These are phyloP conservation scores for Daldinia concentrica DNA, from an alignment of 495 filamentous ascomycete species.

Conservation along the genomic window DNA sequence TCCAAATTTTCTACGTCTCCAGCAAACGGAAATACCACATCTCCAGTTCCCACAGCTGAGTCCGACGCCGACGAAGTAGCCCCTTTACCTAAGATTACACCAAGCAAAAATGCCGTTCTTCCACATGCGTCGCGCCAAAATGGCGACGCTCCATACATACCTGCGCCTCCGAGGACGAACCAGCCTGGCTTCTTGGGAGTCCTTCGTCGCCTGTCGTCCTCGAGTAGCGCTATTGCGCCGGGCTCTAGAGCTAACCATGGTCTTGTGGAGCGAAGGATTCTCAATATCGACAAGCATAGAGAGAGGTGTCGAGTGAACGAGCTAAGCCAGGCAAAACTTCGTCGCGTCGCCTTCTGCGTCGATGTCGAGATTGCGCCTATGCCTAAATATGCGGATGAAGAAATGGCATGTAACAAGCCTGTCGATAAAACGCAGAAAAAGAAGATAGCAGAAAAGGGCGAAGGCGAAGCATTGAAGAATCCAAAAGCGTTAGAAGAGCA, in stretches of 20 bases:
- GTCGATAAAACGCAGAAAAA: slow-evolving; percentile 68
- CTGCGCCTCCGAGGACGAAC: slow-evolving; percentile 69
- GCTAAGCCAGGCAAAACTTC: slow-evolving; percentile 79
- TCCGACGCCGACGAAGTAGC: slow-evolving; percentile 63
- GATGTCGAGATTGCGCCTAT: slow-evolving; percentile 91
- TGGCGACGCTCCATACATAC: slow-evolving; percentile 69
- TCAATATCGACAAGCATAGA: slow-evolving; percentile 85
- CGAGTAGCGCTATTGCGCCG: slow-evolving; percentile 60
- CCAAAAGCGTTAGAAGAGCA: slow-evolving; percentile 65
- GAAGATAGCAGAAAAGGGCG: slow-evolving; percentile 73
- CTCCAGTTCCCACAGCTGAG: slow-evolving; percentile 52
- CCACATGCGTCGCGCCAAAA: slow-evolving; percentile 58
- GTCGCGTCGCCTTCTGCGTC: slow-evolving; percentile 92
- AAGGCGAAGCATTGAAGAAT: slow-evolving; percentile 73
- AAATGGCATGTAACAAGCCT: slow-evolving; percentile 43
- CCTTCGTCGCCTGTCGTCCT: slow-evolving; percentile 80
- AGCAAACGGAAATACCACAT: slow-evolving; percentile 55
- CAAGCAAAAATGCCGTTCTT: slow-evolving; percentile 62
- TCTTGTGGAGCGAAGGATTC: slow-evolving; percentile 76
- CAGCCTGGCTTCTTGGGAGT: slow-evolving; percentile 83
- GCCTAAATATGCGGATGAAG: slow-evolving; percentile 64
- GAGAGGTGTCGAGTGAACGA: slow-evolving; percentile 83
- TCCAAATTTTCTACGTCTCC: slow-evolving; percentile 88
- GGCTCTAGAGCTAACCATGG: slow-evolving; percentile 57
- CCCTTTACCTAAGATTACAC: slow-evolving; percentile 63